phyloP scores from a whole-genome alignment of 116 monocot genomes.

The Iris pallida region DNA sequence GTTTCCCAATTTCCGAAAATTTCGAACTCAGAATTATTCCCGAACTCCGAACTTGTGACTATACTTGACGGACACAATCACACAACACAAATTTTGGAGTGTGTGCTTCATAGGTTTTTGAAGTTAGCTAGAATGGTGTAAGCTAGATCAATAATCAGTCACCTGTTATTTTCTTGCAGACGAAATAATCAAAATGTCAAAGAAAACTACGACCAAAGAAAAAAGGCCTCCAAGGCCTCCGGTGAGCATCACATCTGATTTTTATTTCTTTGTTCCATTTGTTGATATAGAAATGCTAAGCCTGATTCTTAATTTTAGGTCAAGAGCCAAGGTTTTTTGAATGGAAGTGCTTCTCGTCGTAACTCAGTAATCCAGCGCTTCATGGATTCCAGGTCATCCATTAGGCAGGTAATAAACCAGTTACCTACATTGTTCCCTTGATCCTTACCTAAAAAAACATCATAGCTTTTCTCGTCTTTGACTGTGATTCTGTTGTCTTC shows the following conservation, averaged over 20 bases:
- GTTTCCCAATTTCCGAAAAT: no score
- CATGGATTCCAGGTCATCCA: constrained; percentile 60
- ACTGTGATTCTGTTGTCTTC: neutral
- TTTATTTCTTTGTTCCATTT: neutral
- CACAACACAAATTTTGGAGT: neutral
- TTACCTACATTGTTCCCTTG: neutral
- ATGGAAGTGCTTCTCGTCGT: constrained; percentile 19
- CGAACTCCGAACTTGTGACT: no score
- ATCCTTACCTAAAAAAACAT: neutral
- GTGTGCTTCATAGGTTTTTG: neutral
- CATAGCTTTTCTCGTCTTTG: neutral
- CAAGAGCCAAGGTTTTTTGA: constrained; percentile 44
- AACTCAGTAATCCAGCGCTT: constrained; percentile 43
- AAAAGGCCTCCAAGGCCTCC: constrained; percentile 46
- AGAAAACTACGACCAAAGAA: constrained; percentile 45
- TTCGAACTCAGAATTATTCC: no score
- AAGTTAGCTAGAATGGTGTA: no score
- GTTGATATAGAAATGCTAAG: constrained; percentile 4
- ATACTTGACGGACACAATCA: no score
- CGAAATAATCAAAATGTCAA: constrained; percentile 94
- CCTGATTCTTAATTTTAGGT: constrained; percentile 29
- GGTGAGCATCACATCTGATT: constrained; percentile 25
- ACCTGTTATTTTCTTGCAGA: constrained; percentile 30
- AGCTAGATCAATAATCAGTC: no score
- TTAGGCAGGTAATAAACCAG: constrained; percentile 60